phyloP scores from a whole-genome alignment of 2,329 filamentous ascomycete species.

The Madurella mycetomatis region DNA sequence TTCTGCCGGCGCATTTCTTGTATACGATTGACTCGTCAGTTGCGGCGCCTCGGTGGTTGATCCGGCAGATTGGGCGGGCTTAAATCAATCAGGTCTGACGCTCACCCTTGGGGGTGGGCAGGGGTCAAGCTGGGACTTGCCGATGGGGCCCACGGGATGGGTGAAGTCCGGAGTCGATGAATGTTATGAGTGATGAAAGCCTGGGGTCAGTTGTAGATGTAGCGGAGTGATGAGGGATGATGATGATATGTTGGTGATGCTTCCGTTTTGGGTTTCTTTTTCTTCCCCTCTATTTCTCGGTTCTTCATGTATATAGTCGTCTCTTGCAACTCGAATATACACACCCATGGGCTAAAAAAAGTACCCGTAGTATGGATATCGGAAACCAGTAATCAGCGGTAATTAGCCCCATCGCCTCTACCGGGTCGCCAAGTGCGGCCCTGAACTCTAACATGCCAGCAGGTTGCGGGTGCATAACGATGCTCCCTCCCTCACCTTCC shows the following conservation, averaged over 20 bases:
- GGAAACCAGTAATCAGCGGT: no score
- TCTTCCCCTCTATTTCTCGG: not conserved
- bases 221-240: not conserved
- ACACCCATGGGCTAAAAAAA: slow-evolving; percentile 8
- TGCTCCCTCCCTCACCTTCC: no score
- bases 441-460: no score
- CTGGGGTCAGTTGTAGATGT: not conserved
- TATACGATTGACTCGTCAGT: slow-evolving; percentile 2
- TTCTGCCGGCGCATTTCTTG: slow-evolving; percentile 31
- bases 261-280: not conserved
- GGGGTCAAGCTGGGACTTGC: no score
- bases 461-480: no score
- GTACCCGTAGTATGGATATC: no score
- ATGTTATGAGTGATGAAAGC: not conserved
- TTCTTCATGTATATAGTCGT: slow-evolving; percentile 9
- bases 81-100: not conserved
- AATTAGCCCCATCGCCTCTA: no score
- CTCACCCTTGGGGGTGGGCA: no score
- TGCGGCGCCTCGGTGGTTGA: slow-evolving; percentile 5
- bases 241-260: not conserved
- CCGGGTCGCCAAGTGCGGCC: no score
- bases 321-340: slow-evolving; percentile 5
- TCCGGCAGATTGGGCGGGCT: not conserved
- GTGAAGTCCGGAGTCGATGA: no score
- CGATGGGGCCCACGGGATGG: no score